Evolutionary conservation across 2,329 filamentous ascomycete species (phyloP).

Genomic region (Aureobasidium namibiae): DNA sequence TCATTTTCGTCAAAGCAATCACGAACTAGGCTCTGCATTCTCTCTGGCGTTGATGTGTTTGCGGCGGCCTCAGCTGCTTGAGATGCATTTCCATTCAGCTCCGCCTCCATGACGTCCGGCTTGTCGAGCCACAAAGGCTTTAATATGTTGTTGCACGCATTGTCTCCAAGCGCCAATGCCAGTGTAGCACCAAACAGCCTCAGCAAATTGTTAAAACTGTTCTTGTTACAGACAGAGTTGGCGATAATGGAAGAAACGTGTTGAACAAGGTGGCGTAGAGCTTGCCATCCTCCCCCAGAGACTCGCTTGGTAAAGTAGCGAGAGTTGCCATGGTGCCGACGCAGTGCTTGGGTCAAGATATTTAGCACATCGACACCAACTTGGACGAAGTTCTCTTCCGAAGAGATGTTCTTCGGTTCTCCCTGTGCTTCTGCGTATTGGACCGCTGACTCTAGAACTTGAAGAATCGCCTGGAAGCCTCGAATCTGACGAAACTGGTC

Average conservation of each 20-base stretch:
- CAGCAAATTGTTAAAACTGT: neutral
- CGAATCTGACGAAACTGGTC: conserved; percentile 75
- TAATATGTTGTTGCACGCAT: neutral
- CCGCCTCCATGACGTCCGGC: neutral
- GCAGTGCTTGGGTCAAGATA: conserved; percentile 66
- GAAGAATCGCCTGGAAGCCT: conserved; percentile 69
- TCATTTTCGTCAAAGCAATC: neutral
- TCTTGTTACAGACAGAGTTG: neutral
- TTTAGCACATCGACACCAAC: conserved; percentile 44
- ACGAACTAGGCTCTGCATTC: neutral
- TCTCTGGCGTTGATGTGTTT: neutral
- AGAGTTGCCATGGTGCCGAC: conserved; percentile 74
- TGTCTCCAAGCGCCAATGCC: conserved; percentile 71
- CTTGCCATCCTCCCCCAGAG: conserved; percentile 69
- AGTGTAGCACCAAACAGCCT: conserved; percentile 53
- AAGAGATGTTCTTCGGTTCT: neutral
- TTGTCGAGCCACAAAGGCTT: neutral
- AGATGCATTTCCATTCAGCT: neutral
- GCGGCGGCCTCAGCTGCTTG: neutral
- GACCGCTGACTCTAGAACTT: conserved; percentile 47
- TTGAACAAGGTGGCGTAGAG: conserved; percentile 60
- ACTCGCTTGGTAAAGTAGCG: conserved; percentile 76
- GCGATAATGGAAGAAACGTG: neutral
- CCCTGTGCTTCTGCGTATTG: neutral
- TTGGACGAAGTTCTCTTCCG: neutral